A percentile compares a stretch with the other conserved stretches of the same genome.
These are phyloP conservation scores for Dictyostelium capitatum DNA, from an alignment of 78 protist genomes.

Conservation along the genomic window DNA sequence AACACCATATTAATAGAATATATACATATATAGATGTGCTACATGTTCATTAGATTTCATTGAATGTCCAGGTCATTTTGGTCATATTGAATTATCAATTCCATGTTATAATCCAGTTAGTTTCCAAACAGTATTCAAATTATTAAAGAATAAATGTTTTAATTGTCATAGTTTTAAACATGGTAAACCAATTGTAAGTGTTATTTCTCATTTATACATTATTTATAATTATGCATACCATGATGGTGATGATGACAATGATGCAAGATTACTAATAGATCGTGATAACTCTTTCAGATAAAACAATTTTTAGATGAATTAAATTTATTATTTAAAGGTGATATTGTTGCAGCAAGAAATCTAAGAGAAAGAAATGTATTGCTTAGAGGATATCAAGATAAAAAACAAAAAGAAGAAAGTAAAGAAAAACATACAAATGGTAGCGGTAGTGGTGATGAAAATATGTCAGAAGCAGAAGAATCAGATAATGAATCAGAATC, in stretches of 20 bases:
- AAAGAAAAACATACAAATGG: not conserved
- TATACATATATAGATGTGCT: conserved; percentile 70
- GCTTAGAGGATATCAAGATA: conserved; percentile 5
- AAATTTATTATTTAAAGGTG: conserved; percentile 56
- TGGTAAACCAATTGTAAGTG: conserved; percentile 67
- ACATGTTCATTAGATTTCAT: conserved; percentile 87
- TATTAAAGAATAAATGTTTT: conserved; percentile 90
- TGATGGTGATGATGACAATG: no score
- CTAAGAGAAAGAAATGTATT: conserved; percentile 45
- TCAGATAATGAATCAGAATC: not conserved
- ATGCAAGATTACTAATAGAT: no score
- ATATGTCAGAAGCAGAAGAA: conserved; percentile 6
- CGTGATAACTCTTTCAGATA: no score
- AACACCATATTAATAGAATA: not conserved
- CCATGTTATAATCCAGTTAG: conserved; percentile 95
- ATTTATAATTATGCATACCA: no score
- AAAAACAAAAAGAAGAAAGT: not conserved
- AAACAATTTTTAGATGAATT: conserved; percentile 33
- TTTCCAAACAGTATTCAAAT: conserved; percentile 60
- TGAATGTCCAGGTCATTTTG: conserved; percentile 98
- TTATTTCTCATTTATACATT: not conserved
- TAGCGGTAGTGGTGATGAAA: no score
- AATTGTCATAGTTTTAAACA: conserved; percentile 90
- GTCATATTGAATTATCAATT: conserved; percentile 94
- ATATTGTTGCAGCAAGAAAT: conserved; percentile 53